phyloP scores from a whole-genome alignment of 495 filamentous ascomycete genomes.

The Bathelium albidoporum region DNA sequence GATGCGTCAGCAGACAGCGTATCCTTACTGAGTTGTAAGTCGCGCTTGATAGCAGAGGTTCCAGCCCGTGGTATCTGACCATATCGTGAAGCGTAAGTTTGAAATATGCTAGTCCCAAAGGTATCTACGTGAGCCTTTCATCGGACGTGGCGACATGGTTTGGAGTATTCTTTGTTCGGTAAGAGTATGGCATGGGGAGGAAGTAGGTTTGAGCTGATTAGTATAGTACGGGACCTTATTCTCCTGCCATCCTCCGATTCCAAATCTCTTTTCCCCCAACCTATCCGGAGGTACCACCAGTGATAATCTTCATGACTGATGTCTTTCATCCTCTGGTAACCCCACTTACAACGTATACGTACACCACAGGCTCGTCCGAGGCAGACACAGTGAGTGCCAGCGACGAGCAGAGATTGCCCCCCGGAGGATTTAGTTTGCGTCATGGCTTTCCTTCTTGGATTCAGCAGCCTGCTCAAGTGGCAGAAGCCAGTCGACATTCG shows the following conservation, averaged over 20 bases:
- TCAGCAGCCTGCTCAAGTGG: not conserved
- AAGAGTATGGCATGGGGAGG: constrained; percentile 42
- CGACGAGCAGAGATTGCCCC: constrained; percentile 70
- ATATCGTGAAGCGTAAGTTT: constrained; percentile 55
- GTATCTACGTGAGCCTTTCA: constrained; percentile 76
- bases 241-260: constrained; percentile 79
- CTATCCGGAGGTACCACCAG: constrained; percentile 70
- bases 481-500: not conserved
- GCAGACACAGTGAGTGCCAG: constrained; percentile 67
- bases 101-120: constrained; percentile 68
- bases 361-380: constrained; percentile 61
- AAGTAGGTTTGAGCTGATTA: not conserved
- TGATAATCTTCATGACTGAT: constrained; percentile 79
- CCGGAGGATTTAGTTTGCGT: constrained; percentile 75
- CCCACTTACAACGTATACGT: constrained; percentile 81
- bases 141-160: constrained; percentile 75
- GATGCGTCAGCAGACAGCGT: not conserved
- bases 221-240: constrained; percentile 62
- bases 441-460: constrained; percentile 88
- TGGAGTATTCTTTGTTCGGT: constrained; percentile 81
- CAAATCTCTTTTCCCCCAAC: constrained; percentile 73
- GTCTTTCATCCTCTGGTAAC: constrained; percentile 91
- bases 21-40: constrained; percentile 16
- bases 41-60: not conserved
- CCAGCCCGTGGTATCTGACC: not conserved